A percentile compares a stretch with the other conserved stretches of the same genome.
phyloP scores from a whole-genome alignment of 495 filamentous ascomycete species.

The Penicillium antarcticum region DNA sequence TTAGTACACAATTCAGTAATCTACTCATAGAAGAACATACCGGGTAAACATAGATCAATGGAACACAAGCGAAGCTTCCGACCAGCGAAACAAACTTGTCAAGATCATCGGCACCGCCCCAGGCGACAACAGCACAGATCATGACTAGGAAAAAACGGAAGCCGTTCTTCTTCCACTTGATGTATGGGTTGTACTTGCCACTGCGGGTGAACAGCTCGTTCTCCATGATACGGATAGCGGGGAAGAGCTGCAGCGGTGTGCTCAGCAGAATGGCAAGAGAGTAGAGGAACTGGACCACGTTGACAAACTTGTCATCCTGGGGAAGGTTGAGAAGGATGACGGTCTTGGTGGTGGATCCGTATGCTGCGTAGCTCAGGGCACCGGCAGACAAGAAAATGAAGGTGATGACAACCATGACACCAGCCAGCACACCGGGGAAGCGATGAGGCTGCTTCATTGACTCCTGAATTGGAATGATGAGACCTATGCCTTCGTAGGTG shows the following conservation, averaged over 20 bases:
- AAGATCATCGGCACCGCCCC: conserved; percentile 86
- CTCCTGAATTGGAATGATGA: conserved; percentile 98
- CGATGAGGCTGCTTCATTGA: conserved; percentile 88
- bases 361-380: conserved; percentile 91
- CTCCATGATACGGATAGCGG: conserved; percentile 78
- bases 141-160: conserved; percentile 91
- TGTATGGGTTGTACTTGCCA: conserved; percentile 90
- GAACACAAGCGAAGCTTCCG: conserved; percentile 96
- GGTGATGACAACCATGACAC: conserved; percentile 92
- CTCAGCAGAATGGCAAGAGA: conserved; percentile 89
- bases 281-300: conserved; percentile 92
- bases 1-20: conserved; percentile 1
- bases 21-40: conserved; percentile 48
- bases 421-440: conserved; percentile 80
- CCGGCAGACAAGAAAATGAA: conserved; percentile 88
- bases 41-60: conserved; percentile 95
- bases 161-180: conserved; percentile 98
- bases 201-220: conserved; percentile 72
- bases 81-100: conserved; percentile 97
- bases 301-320: conserved; percentile 94
- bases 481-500: conserved; percentile 94
- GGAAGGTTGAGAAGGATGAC: conserved; percentile 94
- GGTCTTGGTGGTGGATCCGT: conserved; percentile 90
- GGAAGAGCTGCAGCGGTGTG: conserved; percentile 94
- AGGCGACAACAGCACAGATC: conserved; percentile 80